A percentile compares a stretch with the other conserved stretches of the same genome.
Conservation (phyloP, 768 basidiomycete genomes). For the Tylopilus cervinicoccineus region DNA sequence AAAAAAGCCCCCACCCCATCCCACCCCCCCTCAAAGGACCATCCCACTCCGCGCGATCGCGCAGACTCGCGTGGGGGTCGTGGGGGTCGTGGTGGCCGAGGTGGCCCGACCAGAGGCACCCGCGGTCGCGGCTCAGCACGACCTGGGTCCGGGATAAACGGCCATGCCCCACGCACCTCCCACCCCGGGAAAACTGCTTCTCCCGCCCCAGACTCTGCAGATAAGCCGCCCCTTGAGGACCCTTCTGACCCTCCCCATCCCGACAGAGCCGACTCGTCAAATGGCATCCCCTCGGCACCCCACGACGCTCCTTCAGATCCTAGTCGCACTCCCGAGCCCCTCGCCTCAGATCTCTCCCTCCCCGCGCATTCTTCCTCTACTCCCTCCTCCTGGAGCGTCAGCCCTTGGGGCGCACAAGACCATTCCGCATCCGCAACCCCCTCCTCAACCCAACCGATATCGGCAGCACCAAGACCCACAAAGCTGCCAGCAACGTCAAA, state of each 20-base stretch:
- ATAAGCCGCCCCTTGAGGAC: slow-evolving; percentile 22
- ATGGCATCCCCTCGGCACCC: slow-evolving; percentile 7
- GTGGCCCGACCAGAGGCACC: slow-evolving; percentile 49
- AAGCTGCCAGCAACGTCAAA: slow-evolving; percentile 73
- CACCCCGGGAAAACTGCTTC: slow-evolving; percentile 27
- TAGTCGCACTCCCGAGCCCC: slow-evolving; percentile 12
- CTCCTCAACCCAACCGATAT: slow-evolving; percentile 12
- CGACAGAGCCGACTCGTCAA: slow-evolving; percentile 16
- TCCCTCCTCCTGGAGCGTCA: slow-evolving; percentile 33
- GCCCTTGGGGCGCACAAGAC: slow-evolving; percentile 33
- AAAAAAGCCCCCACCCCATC: slow-evolving; percentile 53
- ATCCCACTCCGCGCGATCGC: slow-evolving; percentile 23
- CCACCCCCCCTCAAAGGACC: slow-evolving; percentile 48
- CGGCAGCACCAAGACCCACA: slow-evolving; percentile 24
- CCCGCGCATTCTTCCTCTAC: slow-evolving; percentile 23
- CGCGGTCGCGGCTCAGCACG: slow-evolving; percentile 41
- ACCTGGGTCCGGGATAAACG: slow-evolving; percentile 32
- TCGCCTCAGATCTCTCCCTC: slow-evolving; percentile 8
- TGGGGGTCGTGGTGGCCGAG: slow-evolving; percentile 58
- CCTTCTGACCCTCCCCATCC: slow-evolving; percentile 7
- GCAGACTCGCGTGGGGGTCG: slow-evolving; percentile 53
- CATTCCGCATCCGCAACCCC: slow-evolving; percentile 32
- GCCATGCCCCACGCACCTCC: slow-evolving; percentile 27
- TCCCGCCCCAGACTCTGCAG: slow-evolving; percentile 33
- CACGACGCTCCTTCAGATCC: slow-evolving; percentile 17